phyloP scores from a whole-genome alignment of 768 basidiomycete species.

The Hortiboletus campestris region DNA sequence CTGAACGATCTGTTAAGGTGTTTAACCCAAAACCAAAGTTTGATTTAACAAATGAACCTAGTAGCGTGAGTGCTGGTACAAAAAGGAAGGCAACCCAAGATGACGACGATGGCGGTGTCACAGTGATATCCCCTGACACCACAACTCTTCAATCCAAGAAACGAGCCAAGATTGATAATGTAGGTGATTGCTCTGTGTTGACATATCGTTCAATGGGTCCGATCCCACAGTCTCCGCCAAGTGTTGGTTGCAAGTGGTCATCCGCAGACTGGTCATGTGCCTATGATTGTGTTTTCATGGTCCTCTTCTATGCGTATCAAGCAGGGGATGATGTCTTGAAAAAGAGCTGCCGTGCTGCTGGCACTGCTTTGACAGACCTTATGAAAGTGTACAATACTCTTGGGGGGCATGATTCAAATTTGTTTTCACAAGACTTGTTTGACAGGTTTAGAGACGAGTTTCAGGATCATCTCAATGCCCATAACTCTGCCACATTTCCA shows the following conservation, averaged over 20 bases:
- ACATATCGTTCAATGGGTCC: background rate
- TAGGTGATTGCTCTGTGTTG: background rate
- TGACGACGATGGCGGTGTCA: background rate
- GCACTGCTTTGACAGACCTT: background rate
- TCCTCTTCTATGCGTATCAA: slow-evolving; percentile 4
- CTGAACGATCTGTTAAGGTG: background rate
- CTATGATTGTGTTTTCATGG: slow-evolving; percentile 9
- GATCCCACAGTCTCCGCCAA: background rate
- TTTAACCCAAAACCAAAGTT: background rate
- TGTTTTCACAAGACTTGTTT: background rate
- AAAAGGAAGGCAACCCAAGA: too few species aligned
- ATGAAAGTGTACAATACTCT: background rate
- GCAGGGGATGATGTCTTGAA: background rate
- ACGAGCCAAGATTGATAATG: background rate
- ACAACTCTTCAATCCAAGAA: background rate
- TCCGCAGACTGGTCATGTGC: slow-evolving; percentile 7
- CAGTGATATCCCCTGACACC: background rate
- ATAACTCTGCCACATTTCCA: background rate
- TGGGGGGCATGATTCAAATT: background rate
- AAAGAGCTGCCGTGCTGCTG: background rate
- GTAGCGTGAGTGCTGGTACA: too few species aligned
- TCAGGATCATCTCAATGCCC: background rate
- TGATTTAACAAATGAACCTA: too few species aligned
- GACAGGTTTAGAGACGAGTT: background rate
- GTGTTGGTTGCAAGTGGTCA: slow-evolving; percentile 3